Evolutionary conservation across 495 filamentous ascomycete species (phyloP).

Genomic region (Penicillium canescens): DNA sequence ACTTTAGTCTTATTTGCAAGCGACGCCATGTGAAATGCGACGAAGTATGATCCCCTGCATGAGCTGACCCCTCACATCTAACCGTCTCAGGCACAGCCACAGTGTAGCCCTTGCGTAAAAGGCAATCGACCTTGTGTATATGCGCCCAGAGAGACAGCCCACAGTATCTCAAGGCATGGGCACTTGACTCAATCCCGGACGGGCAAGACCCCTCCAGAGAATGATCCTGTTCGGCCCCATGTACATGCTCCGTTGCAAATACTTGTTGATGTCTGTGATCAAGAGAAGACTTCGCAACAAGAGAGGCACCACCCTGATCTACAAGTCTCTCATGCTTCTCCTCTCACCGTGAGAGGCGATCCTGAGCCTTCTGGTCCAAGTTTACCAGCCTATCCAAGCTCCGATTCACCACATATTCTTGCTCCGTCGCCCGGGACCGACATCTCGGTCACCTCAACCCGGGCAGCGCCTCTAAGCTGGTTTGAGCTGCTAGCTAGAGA

Average conservation of each 20-base stretch:
- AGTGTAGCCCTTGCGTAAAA: slow-evolving; percentile 33
- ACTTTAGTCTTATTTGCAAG: slow-evolving; percentile 29
- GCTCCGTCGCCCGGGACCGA: slow-evolving; percentile 27
- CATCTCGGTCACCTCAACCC: slow-evolving; percentile 15
- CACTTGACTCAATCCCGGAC: not conserved
- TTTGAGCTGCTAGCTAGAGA: slow-evolving; percentile 32
- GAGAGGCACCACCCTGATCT: not conserved
- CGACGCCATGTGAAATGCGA: slow-evolving; percentile 36
- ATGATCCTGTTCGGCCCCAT: not conserved
- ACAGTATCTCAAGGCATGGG: not conserved
- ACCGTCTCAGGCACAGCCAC: slow-evolving; percentile 22
- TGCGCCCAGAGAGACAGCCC: not conserved
- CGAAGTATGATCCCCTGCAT: slow-evolving; percentile 15
- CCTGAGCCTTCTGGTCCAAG: not conserved
- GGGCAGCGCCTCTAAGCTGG: slow-evolving; percentile 29
- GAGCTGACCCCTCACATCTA: not conserved
- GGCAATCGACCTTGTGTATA: slow-evolving; percentile 31
- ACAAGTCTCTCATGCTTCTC: not conserved
- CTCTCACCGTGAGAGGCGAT: not conserved
- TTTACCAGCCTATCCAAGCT: not conserved
- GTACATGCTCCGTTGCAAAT: slow-evolving; percentile 21
- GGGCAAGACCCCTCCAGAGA: not conserved
- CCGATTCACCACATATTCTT: slow-evolving; percentile 8
- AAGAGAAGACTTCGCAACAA: slow-evolving; percentile 17
- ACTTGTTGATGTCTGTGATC: slow-evolving; percentile 27